Evolutionary conservation across 768 basidiomycete genomes (phyloP).

Genomic region (Suillus decipiens): DNA sequence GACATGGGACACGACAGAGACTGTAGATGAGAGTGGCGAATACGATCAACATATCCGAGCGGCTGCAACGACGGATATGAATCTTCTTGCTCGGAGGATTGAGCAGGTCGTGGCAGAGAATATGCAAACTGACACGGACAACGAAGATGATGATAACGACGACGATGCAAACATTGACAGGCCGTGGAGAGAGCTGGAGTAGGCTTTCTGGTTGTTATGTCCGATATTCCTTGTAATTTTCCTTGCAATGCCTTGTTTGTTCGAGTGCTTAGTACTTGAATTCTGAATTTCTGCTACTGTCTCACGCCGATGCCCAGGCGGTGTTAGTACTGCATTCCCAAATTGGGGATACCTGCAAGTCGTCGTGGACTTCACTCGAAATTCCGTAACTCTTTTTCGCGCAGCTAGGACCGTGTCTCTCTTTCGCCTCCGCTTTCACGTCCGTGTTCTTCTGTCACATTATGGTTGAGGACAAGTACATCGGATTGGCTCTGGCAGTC

Average conservation of each 20-base stretch:
- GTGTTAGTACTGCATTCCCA: background rate
- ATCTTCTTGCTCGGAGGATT: constrained; percentile 41
- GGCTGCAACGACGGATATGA: constrained; percentile 41
- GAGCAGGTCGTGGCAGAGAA: constrained; percentile 31
- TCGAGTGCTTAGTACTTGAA: background rate
- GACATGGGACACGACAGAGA: constrained; percentile 19
- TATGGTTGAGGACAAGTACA: constrained; percentile 94
- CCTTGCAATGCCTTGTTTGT: background rate
- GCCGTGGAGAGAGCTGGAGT: constrained; percentile 46
- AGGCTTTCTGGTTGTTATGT: background rate
- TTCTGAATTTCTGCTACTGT: background rate
- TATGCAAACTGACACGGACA: constrained; percentile 12
- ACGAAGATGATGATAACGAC: constrained; percentile 14
- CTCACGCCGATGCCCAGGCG: background rate
- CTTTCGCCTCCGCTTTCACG: background rate
- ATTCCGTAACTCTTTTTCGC: background rate
- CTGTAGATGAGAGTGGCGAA: constrained; percentile 39
- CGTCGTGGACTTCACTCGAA: background rate
- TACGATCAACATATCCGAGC: constrained; percentile 41
- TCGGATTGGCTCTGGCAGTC: constrained; percentile 88
- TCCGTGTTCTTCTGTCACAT: constrained; percentile 2
- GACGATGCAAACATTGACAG: constrained; percentile 37
- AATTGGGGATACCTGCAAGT: background rate
- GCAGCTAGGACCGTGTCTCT: constrained; percentile 1
- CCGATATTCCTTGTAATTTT: background rate